Base-by-base conservation (phyloP, 208 protist genomes). In the Wallacemonas collosoma region DNA sequence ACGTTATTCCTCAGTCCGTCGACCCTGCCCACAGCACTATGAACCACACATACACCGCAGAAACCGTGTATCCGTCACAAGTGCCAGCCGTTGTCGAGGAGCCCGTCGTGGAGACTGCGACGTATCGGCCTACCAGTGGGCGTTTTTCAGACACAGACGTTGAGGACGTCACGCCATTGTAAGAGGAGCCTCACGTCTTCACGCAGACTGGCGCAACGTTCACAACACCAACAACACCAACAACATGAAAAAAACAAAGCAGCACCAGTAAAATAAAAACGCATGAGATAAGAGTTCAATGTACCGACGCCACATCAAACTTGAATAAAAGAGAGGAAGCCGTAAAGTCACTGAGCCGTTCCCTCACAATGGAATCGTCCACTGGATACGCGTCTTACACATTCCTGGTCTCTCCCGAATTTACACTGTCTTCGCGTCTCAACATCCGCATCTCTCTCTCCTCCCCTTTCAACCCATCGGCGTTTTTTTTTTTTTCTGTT, bases 91-190 rank as follows among this genome's bases (percentile, higher is more conserved):
- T 68, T 8, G 76, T 64, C 44, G 71, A 68, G 58, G 75, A 71
- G 47, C 44, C 45, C 12, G 14, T 26, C 26, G 26, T 50, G 45
- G 45, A 50, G 8, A 12, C 45, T 12, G 45, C 12, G 45, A 50
- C 45, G 45, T 50, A 6, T 6, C 45, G 45, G 45, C 45, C 45
- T 6, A 50, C 8, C 45, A 12, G 8, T 6, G 12, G 45, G 12
- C 45, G 12, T 6, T 6, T 12, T 14, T 50, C 14, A 45, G 79
- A 77, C 11, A 47, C 17, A n/a, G 82, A 82, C 1, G 85, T 90
- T 9, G 85, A 93, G 72, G 88, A 89, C 48, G 81, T 89, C 6
- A 78, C 75, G 35, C 82, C 85, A 0, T 61, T 93, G 3, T 86
- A 68, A 55, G 55, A 26, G 26, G 0, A 26, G 26, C 26, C 26